A percentile compares a stretch with the other conserved stretches of the same genome.
Conservation (phyloP, 345 rosid species). For the Mallotus nudiflorus region DNA sequence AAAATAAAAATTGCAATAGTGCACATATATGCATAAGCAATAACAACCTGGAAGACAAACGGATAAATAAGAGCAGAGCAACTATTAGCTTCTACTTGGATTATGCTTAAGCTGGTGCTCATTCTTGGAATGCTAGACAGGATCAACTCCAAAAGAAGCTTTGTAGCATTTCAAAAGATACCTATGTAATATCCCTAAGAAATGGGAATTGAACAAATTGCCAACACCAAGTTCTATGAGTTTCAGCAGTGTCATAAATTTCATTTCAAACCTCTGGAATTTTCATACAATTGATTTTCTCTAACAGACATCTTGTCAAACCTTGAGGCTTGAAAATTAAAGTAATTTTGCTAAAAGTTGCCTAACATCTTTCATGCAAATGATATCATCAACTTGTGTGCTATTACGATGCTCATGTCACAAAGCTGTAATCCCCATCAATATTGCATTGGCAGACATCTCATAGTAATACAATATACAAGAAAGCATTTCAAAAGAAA, state of each 20-base stretch:
- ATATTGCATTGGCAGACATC: background rate
- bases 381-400: background rate
- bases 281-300: background rate
- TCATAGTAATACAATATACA: background rate
- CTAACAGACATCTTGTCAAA: background rate
- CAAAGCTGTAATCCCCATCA: background rate
- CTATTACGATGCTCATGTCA: background rate
- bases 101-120: background rate
- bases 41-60: conserved; percentile 8
- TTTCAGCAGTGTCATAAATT: background rate
- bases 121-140: background rate
- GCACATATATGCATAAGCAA: background rate
- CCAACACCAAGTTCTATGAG: background rate
- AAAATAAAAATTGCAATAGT: conserved; percentile 14
- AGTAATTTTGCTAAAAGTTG: background rate
- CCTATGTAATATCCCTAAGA: no score
- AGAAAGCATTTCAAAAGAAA: background rate
- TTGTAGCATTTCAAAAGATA: background rate
- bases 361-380: background rate
- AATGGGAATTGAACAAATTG: background rate
- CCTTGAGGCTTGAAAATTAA: no score
- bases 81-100: background rate
- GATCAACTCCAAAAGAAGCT: background rate
- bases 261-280: no score
- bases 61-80: background rate